Base-by-base conservation (phyloP, 768 basidiomycete genomes). In the Tulasnella sp. region DNA sequence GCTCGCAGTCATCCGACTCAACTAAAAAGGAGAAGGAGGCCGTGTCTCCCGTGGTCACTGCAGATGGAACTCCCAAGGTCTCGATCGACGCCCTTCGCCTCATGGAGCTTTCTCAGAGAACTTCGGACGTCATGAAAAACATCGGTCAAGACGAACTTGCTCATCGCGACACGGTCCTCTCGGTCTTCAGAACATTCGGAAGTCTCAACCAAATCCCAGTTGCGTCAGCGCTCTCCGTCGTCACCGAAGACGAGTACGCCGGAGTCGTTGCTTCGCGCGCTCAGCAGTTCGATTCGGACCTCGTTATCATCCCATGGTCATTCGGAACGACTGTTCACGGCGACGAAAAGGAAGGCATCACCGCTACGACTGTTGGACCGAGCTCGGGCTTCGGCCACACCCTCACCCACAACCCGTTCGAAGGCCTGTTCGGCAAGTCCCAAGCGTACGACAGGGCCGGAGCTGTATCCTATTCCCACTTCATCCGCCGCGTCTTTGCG, bases 231-330 rank as follows among this genome's bases (percentile, higher is more conserved):
- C 87, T 98, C 55, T 89, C 91, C 0, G 90, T 99, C 44, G 92
- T 96, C 75, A 87, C 87, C n/a, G 85, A 89, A 51, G 90, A 92
- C 37, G 91, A 93, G 29, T 96, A 93, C 84, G 84, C 94, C 0
- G 83, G 87, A 0, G 88, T 88, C 5, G 90, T 98, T 32, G 84
- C 88, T 0, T 84, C 88, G 5, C 91, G 93, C 79, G 91, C 88
- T 0, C 81, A 84, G 23, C 87, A 89, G 44, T 85, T 86, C 7
- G 86, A 83, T 3, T 89, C 92, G 0, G 90, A 98, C 77, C 86
- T 98, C 85, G 86, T 97, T 55, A 86, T 99, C 78, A 81, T 99
- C 3, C 94, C 96, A 0, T 99, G 98, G 98, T 87, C 89, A 1
- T 86, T 88, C 37, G 74, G 74, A n/a, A 57, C 87, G 87, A 6